These are phyloP conservation scores for Aspergillus neoniger DNA, from an alignment of 2,329 filamentous ascomycete species.

Conservation along the genomic window DNA sequence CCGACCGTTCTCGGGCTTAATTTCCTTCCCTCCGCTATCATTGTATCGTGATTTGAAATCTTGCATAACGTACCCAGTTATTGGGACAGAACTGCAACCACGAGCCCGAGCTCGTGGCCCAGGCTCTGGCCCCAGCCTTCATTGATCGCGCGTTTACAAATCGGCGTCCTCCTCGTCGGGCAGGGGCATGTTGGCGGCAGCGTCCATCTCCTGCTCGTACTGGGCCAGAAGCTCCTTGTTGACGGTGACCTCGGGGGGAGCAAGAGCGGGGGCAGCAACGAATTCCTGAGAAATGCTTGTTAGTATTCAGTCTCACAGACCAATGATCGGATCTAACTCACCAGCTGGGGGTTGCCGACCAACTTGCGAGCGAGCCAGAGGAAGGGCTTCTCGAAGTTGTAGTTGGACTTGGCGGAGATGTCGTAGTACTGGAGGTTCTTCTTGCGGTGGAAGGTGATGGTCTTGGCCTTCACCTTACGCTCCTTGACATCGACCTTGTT, in stretches of 20 bases:
- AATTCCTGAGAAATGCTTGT: constrained; percentile 69
- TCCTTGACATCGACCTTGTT: constrained; percentile 99
- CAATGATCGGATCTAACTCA: constrained; percentile 50
- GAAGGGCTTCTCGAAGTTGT: constrained; percentile 99
- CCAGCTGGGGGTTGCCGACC: constrained; percentile 84
- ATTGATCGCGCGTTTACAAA: constrained; percentile 41
- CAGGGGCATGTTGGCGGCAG: constrained; percentile 78
- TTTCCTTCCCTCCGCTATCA: constrained; percentile 36
- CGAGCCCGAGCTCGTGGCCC: constrained; percentile 8
- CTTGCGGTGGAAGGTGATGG: constrained; percentile 99
- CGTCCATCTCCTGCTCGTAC: constrained; percentile 87
- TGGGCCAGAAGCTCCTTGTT: constrained; percentile 77
- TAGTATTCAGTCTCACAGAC: constrained; percentile 11
- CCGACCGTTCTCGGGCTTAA: constrained; percentile 34
- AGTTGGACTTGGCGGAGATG: constrained; percentile 99
- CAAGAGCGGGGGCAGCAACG: constrained; percentile 90
- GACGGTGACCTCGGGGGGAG: constrained; percentile 87
- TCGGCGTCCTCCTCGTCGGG: constrained; percentile 88
- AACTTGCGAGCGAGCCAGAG: constrained; percentile 99
- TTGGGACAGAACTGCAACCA: constrained; percentile 14
- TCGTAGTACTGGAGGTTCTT: constrained; percentile 99
- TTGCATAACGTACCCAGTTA: constrained; percentile 27
- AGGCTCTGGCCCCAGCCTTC: constrained; percentile 12
- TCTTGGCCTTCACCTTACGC: constrained; percentile 99
- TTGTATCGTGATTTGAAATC: constrained; percentile 40